Base-by-base conservation (phyloP, 257 asterid species). In the Scutellaria baicalensis region DNA sequence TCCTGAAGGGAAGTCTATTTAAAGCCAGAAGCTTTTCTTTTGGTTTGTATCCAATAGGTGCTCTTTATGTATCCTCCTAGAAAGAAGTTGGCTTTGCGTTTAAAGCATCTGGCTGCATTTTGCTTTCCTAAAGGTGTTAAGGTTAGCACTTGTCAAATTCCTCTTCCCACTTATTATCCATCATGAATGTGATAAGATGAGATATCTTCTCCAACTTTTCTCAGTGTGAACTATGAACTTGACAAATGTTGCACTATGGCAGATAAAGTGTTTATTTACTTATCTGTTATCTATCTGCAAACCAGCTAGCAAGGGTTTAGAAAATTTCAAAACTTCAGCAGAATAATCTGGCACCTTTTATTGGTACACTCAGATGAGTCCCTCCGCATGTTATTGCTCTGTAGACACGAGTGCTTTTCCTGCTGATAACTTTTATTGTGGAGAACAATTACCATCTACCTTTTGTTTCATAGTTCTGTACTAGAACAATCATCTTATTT, bases 101-200 rank as follows among this genome's bases (percentile, higher is more conserved):
- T 66, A 67, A 82, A 84, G 84, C 96, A 91, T 80, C 79, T 91
- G 81, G 93, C 97, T 73, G 87, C 91, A 20, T 91, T 91, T 79
- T 87, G 97, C 88, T 91, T 91, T 79, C 97, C 97, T 56, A 85
- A 80, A 67, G 96, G 96, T 77, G 95, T 91, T 67, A 81, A 87
- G 97, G 97, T 89, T 56, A 58, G 79, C 77, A 69, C 56, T 54
- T 45, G 61, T 55, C 67, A 71, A 49, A 44, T 55, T 54, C 55
- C 56, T 66, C 9, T 11, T 45, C 57, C 43, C 36, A 12, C 38
- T 45, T 50, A 23, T 13, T 61, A 57, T 44, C 38, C 57, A 50
- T 38, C 33, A 52, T 38, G 31, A 66, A 49, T 16, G 8, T 31
- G 52, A 51, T 64, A 71, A 36, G 56, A 61, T 33, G 33, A 57